Base-by-base conservation (phyloP, 2,329 filamentous ascomycete species). In the Lojkania enalia region DNA sequence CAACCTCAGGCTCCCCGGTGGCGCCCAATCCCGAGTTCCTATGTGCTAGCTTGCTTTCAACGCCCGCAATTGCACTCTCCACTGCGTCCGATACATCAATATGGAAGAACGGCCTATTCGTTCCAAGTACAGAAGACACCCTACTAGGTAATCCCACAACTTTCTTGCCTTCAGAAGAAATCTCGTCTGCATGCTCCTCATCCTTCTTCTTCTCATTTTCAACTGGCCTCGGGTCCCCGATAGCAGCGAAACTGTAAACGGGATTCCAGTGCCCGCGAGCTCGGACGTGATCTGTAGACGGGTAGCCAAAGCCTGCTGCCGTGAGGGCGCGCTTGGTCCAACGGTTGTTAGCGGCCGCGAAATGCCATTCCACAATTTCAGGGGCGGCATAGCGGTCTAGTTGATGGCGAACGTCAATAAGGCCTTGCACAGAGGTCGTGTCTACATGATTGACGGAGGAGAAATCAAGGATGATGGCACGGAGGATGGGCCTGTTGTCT, bases 371-470 rank as follows among this genome's bases (percentile, higher is more conserved):
- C 3, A 97, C 91, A 2, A 79, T 77, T 15, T 90, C 84, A 0
- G 92, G 92, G 0, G 86, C 71, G 1, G 90, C 82, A 64, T 96
- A 95, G 15, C 84, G 79, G 67, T 96, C 92, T 19, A 97, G 83
- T 66, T 96, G 91, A 69, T 96, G 95, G 60, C 92, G 88, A 1
- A 96, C 87, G 60, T 97, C 94, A 60, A 97, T 95, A 29, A 97
- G 77, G 58, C 90, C 86, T 71, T 97, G 94, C 2, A 96, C 82
- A 0, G 90, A 95, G 0, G 94, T 96, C 47, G 95, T 84, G 62
- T 97, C 94, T 46, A 96, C 86, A 55, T 95, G 90, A 72, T 96
- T 95, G 54, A 97, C 91, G 0, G 88, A 87, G 2, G 86, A 90
- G 71, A 97, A 95, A 68, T 97, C 94, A 15, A 97, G 80, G 48